Base-by-base conservation (phyloP, 225 moss, liverwort and hornwort species). In the Asterella californica region DNA sequence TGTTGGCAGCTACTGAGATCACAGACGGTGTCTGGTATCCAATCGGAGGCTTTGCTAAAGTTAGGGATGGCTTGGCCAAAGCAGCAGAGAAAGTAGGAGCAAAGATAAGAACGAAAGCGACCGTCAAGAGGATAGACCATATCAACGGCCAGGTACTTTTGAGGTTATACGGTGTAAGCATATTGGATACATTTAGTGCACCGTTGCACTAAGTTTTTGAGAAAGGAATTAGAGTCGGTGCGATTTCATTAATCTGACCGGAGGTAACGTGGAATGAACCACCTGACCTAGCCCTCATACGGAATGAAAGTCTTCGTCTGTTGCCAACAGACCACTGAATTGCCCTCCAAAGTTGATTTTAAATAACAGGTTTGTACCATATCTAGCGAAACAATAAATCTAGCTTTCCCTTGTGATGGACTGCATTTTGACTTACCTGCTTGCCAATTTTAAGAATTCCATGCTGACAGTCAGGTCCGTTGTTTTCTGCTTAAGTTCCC, bases 11-110 rank as follows among this genome's bases (percentile, higher is more conserved):
- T 36, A 88, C 88, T 52, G 85, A 88, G 73, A 67, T 88, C 47
- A 83, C 83, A 67, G 85, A 88, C 76, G 88, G 88, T 60, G 88
- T 88, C 10, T 88, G 88, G 88, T 88, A 88, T 80, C 88, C 88
- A 8, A 60, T 83, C 21, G 85, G 88, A 49, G 88, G 88, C 75
- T 88, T 88, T 68, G 85, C 78, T 36, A 81, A 79, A 66, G 83
- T 88, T 33, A 83, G 81, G 72, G 88, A 85, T 83, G 88, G 76
- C 18, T 57, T 88, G 76, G 76, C 59, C 57, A 64, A 60, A 48
- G 83, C 85, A 79, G 83, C 85, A 14, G 76, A 83, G 61, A 85
- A 83, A 38, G 79, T 69, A 64, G 88, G 88, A 30, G 83, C 76
- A 37, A 85, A 29, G 33, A 83, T 88, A 45, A 81, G 64, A 77